Evolutionary conservation across 805 yeast species (phyloP).

Genomic region (Yarrowia yakushimensis): DNA sequence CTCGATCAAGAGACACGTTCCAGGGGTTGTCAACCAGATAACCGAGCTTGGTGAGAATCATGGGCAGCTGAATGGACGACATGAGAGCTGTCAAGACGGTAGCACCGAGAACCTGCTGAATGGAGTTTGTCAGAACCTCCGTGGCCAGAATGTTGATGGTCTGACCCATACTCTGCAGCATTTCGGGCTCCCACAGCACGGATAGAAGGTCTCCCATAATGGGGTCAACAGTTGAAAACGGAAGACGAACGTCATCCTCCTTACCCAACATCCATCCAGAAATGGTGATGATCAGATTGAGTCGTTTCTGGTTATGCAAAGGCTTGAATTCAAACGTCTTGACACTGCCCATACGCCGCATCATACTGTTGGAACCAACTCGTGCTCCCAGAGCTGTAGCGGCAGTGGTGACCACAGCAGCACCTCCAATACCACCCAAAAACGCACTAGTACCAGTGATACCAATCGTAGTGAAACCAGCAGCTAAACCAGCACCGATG

Average conservation of each 20-base stretch:
- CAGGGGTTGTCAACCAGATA: slow-evolving; percentile 94
- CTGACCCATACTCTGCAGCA: slow-evolving; percentile 93
- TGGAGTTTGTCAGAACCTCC: slow-evolving; percentile 86
- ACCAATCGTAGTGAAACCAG: slow-evolving; percentile 93
- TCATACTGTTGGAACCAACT: slow-evolving; percentile 83
- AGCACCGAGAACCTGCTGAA: slow-evolving; percentile 92
- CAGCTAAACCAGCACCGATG: slow-evolving; percentile 97
- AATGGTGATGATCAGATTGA: slow-evolving; percentile 81
- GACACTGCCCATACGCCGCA: slow-evolving; percentile 83
- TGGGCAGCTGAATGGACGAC: slow-evolving; percentile 90
- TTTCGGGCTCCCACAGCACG: slow-evolving; percentile 95
- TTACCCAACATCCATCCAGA: slow-evolving; percentile 98
- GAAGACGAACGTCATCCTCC: slow-evolving; percentile 92
- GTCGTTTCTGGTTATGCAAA: slow-evolving; percentile 81
- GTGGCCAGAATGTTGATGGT: slow-evolving; percentile 90
- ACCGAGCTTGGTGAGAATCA: slow-evolving; percentile 83
- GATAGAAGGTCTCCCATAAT: slow-evolving; percentile 96
- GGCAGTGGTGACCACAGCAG: slow-evolving; percentile 87
- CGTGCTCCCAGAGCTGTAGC: slow-evolving; percentile 89
- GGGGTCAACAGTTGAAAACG: slow-evolving; percentile 95
- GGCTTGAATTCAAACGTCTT: slow-evolving; percentile 93
- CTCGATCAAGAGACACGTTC: slow-evolving; percentile 95
- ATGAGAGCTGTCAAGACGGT: slow-evolving; percentile 84
- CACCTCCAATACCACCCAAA: slow-evolving; percentile 94
- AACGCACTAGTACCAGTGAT: slow-evolving; percentile 91